Evolutionary conservation across 352 stramenopile genomes (phyloP), one percentile per base, ranked within the genome.

Genomic region (Thraustotheca clavata): DNA sequence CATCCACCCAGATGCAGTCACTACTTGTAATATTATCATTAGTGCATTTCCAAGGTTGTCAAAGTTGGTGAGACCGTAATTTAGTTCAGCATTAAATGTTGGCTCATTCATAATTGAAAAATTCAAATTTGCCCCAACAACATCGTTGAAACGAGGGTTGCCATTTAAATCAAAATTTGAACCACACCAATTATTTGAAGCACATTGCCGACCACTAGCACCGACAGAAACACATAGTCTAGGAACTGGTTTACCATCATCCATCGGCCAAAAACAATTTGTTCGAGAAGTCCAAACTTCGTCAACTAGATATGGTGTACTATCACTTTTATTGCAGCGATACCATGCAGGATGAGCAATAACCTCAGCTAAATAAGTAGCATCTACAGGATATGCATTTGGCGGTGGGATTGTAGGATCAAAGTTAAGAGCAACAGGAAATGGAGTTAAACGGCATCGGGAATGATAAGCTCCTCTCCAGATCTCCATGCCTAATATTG

Each of bases 1-100:
- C 0, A 80, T 94, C 94, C 94, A 98, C 0, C 94, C 94, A 76
- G 98, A 94, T 48, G 96, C 71, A 2, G 93, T 98, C 43, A 98
- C 88, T 1, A 84, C 76, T 70, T 97, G 91, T 67, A 98, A 97
- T 36, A 97, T 96, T 7, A 89, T 96, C 34, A 98, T 75, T 36
- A 97, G 95, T 1, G 91, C 83, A 9, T 55, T 75, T 0, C 73
- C 73, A 39, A 98, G 89, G 60, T 94, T 85, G 74, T 98, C 93
- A 69, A 98, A 98, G 18, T 71, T 90, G 1, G 90, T 96, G 36
- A 94, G 95, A 0, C 94, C 94, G 71, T 78, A 97, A 47, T 97
- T 90, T 0, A 96, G 63, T 24, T 70, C 71, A 0, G 65, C 47
- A 4, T 61, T 69, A 68, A 91, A 96, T 1, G 87, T 66, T 2